These are phyloP conservation scores for Podila clonocystis DNA, from an alignment of 192 early-diverging fungal genomes.

Conservation along the genomic window DNA sequence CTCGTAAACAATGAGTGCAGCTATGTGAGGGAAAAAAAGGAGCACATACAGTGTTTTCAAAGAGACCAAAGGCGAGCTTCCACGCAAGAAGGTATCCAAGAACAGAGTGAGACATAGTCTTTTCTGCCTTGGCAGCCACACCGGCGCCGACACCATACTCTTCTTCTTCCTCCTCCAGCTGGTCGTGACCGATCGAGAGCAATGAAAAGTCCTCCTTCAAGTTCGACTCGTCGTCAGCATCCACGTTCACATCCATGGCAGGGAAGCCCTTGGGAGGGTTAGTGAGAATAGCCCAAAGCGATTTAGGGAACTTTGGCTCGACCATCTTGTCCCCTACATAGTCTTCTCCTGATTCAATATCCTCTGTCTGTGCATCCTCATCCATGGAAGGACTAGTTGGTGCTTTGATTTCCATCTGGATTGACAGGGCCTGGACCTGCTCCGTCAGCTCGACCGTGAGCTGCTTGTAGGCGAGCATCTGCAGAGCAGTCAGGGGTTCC, in stretches of 20 bases:
- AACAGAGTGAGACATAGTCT: slow-evolving; percentile 48
- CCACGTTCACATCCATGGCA: slow-evolving; percentile 47
- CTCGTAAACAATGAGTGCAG: not conserved
- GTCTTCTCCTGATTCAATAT: not conserved
- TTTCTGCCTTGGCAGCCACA: slow-evolving; percentile 33
- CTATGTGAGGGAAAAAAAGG: not conserved
- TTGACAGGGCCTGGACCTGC: slow-evolving; percentile 29
- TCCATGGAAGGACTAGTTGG: slow-evolving; percentile 25
- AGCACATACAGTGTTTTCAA: slow-evolving; percentile 75
- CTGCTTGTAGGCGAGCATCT: slow-evolving; percentile 47
- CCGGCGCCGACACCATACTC: slow-evolving; percentile 43
- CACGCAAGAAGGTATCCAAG: slow-evolving; percentile 78
- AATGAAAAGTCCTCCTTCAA: slow-evolving; percentile 31
- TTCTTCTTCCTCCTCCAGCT: slow-evolving; percentile 37
- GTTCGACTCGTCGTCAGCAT: slow-evolving; percentile 39
- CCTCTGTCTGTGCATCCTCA: not conserved
- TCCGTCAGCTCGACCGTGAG: slow-evolving; percentile 33
- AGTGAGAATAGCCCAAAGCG: slow-evolving; percentile 39
- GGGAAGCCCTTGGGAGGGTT: slow-evolving; percentile 45
- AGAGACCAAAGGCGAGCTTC: slow-evolving; percentile 81
- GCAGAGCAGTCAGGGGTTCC: slow-evolving; percentile 22
- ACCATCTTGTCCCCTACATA: slow-evolving; percentile 33
- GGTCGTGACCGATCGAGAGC: slow-evolving; percentile 3
- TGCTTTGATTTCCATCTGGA: slow-evolving; percentile 44
- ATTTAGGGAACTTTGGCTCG: slow-evolving; percentile 34